Base-by-base conservation (phyloP, 768 basidiomycete species). In the Mycena rebaudengoi region DNA sequence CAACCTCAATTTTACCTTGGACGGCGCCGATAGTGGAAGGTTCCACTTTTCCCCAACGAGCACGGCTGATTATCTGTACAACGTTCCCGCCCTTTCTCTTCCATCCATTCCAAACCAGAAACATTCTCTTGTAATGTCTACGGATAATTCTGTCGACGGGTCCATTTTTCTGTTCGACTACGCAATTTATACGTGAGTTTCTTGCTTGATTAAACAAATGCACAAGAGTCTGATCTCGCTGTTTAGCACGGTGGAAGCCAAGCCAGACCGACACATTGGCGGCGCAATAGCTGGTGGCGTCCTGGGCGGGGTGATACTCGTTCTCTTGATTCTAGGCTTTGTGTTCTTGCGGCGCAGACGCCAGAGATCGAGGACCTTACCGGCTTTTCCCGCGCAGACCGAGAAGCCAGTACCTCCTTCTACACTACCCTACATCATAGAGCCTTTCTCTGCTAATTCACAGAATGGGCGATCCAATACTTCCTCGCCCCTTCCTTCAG, bases 101-200 rank as follows among this genome's bases (percentile, higher is more conserved):
- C 39, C 41, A 14, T 43, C 41, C 7, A 55, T 66, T 7, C 10
- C 40, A n/a, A 66, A 66, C 44, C 20, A 25, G 13, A 20, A 41
- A 5, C 65, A 66, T 45, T 41, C 35, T 6, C 60, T 66, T 23
- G 14, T 35, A 7, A 35, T 66, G 14, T 53, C 60, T 6, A 66
- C 65, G 14, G 54, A 66, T 44, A 51, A 62, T 51, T 26, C 49
- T 11, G 21, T 32, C 20, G 11, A 52, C n/a, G 62, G 62, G 1
- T 62, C 60, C 11, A 40, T 49, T n/a, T 62, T 66, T 16, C 41
- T 66, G 14, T 66, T 66, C 32, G 65, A 66, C 45, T 66, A 66
- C 29, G 65, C 60, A 5, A 56, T 66, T 33, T 66, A 66, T 54
- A 66, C 60, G 65, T 66, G 50, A 4, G 65, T 54, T 45, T 21